phyloP scores from a whole-genome alignment of 2,329 filamentous ascomycete genomes.

The Botryotinia convoluta region DNA sequence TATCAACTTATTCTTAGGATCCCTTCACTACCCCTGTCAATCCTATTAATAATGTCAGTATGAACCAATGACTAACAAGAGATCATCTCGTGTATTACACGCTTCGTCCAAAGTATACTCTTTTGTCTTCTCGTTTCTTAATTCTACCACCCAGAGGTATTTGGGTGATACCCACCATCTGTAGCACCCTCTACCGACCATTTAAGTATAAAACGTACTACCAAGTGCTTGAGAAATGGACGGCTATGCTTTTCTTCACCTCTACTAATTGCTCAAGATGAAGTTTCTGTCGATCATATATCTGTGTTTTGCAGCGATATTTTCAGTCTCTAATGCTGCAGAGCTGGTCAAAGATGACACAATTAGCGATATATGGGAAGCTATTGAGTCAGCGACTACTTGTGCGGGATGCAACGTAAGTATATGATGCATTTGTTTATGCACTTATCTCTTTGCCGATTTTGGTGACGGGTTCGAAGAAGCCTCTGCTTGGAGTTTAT shows the following conservation, averaged over 20 bases:
- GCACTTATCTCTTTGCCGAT: neutral
- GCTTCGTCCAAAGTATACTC: neutral
- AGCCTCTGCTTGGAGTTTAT: neutral
- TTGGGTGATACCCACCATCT: slow-evolving; percentile 14
- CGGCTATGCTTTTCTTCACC: neutral
- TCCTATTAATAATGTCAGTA: neutral
- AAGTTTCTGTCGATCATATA: slow-evolving; percentile 1
- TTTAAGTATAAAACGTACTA: neutral
- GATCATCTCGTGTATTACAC: slow-evolving; percentile 8
- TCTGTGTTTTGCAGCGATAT: neutral
- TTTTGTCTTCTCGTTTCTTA: neutral
- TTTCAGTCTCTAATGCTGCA: neutral
- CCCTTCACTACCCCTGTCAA: slow-evolving; percentile 5
- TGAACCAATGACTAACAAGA: neutral
- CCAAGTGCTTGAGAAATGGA: neutral
- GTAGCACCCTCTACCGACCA: neutral
- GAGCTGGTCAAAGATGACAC: slow-evolving; percentile 16
- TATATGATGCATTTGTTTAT: neutral
- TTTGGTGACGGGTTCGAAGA: neutral
- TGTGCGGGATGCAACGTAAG: slow-evolving; percentile 21
- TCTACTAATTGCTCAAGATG: slow-evolving; percentile 8
- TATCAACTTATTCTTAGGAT: neutral
- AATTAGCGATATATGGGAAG: slow-evolving; percentile 13
- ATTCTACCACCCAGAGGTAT: neutral
- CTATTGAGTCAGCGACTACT: slow-evolving; percentile 15